Conservation (phyloP, 2,329 filamentous ascomycete genomes). For the Trichoderma breve region DNA sequence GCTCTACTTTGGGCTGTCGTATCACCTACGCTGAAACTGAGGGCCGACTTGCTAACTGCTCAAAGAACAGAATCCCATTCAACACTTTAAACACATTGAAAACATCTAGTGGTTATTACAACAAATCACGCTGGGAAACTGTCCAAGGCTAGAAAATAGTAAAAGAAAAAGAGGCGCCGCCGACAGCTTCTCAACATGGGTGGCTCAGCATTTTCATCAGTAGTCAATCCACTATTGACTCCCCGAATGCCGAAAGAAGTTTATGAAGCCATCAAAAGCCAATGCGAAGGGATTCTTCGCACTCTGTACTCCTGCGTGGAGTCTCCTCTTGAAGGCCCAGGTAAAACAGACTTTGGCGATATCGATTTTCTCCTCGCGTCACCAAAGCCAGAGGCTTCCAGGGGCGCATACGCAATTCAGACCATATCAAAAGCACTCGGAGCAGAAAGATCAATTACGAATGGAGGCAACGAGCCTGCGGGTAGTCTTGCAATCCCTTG, state of each 20-base stretch:
- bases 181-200: constrained; percentile 53
- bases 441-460: constrained; percentile 41
- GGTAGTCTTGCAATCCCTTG: constrained; percentile 56
- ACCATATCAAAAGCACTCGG: constrained; percentile 37
- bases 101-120: background rate
- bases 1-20: background rate
- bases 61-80: background rate
- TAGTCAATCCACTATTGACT: constrained; percentile 49
- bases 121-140: background rate
- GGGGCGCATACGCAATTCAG: constrained; percentile 14
- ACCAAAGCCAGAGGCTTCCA: constrained; percentile 35
- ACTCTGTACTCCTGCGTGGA: constrained; percentile 54
- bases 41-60: background rate
- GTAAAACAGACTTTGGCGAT: constrained; percentile 67
- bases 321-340: constrained; percentile 66
- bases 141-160: background rate
- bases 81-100: background rate
- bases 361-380: constrained; percentile 65
- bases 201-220: constrained; percentile 56
- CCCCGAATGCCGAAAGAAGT: constrained; percentile 62
- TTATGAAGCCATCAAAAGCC: constrained; percentile 52
- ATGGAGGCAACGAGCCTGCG: constrained; percentile 27
- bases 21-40: background rate
- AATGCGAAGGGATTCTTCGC: constrained; percentile 47
- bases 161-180: background rate